Evolutionary conservation across 2,329 filamentous ascomycete genomes (phyloP), one percentile per base, ranked within the genome.

Genomic region (Penicillium sp.): DNA sequence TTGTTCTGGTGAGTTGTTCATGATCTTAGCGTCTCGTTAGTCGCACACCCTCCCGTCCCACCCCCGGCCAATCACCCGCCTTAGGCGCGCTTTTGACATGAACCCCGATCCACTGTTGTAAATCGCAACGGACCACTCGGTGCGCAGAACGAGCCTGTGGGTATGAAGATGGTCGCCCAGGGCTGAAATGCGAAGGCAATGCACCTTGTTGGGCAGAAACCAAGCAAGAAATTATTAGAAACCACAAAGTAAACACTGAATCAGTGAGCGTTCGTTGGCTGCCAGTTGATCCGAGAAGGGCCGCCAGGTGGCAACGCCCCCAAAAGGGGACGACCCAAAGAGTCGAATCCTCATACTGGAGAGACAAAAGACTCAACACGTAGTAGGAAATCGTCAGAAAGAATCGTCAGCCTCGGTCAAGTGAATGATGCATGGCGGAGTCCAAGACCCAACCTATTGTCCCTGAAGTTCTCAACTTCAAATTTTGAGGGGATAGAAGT

Each of bases 11-110:
- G 28, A 5, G 49, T 22, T 22, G 49, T 35, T 51, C 42, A 44
- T 50, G 56, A 61, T 61, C 55, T 64, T 66, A 68, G 62, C 45
- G 64, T 38, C 26, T 53, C 49, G 47, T 62, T 67, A 67, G 63
- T 63, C 51, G 55, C 56, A 65, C 65, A 59, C 47, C 60, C 24
- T 59, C 53, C 63, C 57, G 53, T 58, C 44, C 30, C 58, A 53
- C 59, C 55, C 49, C 56, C 45, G 22, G 56, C 63, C 66, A 68
- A 67, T 69, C 64, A 68, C 13, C 49, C 38, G 19, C 42, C 4
- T 13, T 15, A 61, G 19, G 49, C 7, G 42, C 49, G 54, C 60
- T 53, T 56, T 60, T 59, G 54, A 62, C 58, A 58, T 59, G 49
- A 59, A 60, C 51, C 55, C 30, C 28, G 60, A 38, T 56, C 63